phyloP scores from a whole-genome alignment of 2,329 filamentous ascomycete genomes.

The Capronia epimyces region DNA sequence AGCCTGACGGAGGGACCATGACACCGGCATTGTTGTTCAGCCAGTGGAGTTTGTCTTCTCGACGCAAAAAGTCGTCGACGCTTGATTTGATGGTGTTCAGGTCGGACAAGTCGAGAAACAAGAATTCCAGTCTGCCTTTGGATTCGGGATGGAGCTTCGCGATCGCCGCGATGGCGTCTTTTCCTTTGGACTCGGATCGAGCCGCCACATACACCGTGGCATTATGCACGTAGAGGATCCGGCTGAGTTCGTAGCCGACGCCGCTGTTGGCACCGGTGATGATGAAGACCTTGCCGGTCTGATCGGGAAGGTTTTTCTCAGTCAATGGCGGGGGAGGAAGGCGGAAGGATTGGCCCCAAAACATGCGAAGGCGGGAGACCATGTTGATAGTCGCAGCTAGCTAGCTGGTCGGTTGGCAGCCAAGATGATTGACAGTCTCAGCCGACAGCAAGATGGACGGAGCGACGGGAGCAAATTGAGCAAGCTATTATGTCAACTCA shows the following conservation, averaged over 20 bases:
- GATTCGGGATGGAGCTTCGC: slow-evolving; percentile 31
- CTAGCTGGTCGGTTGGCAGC: too few species aligned
- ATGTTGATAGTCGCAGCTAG: too few species aligned
- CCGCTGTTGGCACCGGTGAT: slow-evolving; percentile 39
- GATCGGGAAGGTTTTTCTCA: background rate
- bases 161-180: slow-evolving; percentile 39
- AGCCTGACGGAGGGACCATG: slow-evolving; percentile 35
- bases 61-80: slow-evolving; percentile 22
- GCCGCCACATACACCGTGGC: slow-evolving; percentile 44
- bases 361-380: too few species aligned
- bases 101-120: slow-evolving; percentile 33
- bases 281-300: slow-evolving; percentile 28
- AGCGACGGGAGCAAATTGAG: too few species aligned
- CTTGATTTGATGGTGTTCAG: slow-evolving; percentile 29
- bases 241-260: slow-evolving; percentile 38
- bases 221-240: slow-evolving; percentile 40
- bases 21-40: slow-evolving; percentile 36
- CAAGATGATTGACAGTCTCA: too few species aligned
- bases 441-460: too few species aligned
- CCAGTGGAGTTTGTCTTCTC: slow-evolving; percentile 33
- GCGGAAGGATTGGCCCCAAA: too few species aligned
- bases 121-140: slow-evolving; percentile 34
- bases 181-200: slow-evolving; percentile 39
- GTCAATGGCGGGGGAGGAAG: background rate
- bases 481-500: too few species aligned